These are phyloP conservation scores for Zygoascus sp. DNA, from an alignment of 1,139 yeast species.

Conservation along the genomic window DNA sequence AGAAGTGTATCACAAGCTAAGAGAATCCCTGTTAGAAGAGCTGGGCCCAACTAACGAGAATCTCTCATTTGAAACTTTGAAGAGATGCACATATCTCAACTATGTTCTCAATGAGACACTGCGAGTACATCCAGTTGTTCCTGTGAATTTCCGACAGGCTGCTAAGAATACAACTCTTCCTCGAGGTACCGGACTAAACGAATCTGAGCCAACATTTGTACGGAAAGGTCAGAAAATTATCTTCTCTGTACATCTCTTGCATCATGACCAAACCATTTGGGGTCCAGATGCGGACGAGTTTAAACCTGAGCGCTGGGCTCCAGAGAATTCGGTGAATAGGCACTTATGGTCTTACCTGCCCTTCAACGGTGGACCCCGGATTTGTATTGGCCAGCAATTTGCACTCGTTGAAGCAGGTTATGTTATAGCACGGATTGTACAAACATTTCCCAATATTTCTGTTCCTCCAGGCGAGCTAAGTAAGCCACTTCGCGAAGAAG, in stretches of 20 bases:
- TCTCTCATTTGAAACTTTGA: slow-evolving; percentile 46
- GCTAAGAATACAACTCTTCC: slow-evolving; percentile 47
- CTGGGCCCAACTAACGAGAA: slow-evolving; percentile 26
- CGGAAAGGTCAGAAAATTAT: slow-evolving; percentile 46
- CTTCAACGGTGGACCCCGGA: slow-evolving; percentile 59
- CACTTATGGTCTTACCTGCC: slow-evolving; percentile 49
- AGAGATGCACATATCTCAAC: slow-evolving; percentile 47
- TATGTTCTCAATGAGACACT: slow-evolving; percentile 49
- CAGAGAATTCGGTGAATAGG: slow-evolving; percentile 16
- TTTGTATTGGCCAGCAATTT: slow-evolving; percentile 57
- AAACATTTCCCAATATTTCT: slow-evolving; percentile 25
- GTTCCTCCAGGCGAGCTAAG: slow-evolving; percentile 5
- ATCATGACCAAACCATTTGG: slow-evolving; percentile 43
- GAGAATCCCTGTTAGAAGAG: slow-evolving; percentile 36
- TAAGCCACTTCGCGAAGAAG: too few species aligned
- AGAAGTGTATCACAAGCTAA: slow-evolving; percentile 39
- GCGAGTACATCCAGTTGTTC: slow-evolving; percentile 55
- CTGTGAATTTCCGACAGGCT: slow-evolving; percentile 47
- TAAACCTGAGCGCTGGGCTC: slow-evolving; percentile 50
- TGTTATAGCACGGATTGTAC: slow-evolving; percentile 42
- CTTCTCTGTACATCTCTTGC: slow-evolving; percentile 46
- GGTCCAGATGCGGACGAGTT: slow-evolving; percentile 48
- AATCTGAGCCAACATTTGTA: slow-evolving; percentile 41
- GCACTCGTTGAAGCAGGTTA: slow-evolving; percentile 55
- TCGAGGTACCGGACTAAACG: slow-evolving; percentile 49